phyloP scores from a whole-genome alignment of 1,284 basidiomycete genomes.

The Trichosporon coremiiforme region DNA sequence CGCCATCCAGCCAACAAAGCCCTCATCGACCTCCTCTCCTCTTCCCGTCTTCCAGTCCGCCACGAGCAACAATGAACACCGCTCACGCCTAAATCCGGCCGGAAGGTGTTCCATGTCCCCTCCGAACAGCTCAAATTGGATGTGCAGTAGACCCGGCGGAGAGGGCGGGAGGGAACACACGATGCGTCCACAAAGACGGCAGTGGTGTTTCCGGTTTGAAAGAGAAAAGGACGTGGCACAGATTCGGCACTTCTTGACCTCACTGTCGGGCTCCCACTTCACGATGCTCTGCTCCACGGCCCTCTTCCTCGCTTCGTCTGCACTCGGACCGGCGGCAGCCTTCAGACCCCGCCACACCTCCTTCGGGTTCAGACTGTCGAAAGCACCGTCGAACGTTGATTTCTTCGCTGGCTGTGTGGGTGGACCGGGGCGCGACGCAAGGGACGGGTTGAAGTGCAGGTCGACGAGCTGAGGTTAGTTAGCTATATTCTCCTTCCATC shows the following conservation, averaged over 20 bases:
- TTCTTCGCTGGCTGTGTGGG: not conserved
- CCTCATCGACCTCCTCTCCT: slow-evolving; percentile 82
- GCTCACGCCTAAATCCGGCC: slow-evolving; percentile 62
- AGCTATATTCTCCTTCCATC: too few relatives aligned
- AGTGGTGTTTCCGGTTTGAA: slow-evolving; percentile 94
- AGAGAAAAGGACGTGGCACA: slow-evolving; percentile 85
- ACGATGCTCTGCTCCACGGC: slow-evolving; percentile 89
- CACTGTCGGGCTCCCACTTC: slow-evolving; percentile 86
- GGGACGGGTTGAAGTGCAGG: slow-evolving; percentile 70
- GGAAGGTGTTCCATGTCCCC: slow-evolving; percentile 37
- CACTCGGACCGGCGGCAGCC: slow-evolving; percentile 64
- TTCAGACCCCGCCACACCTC: slow-evolving; percentile 59
- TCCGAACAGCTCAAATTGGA: slow-evolving; percentile 52
- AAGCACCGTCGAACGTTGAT: slow-evolving; percentile 24
- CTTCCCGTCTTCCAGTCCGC: slow-evolving; percentile 71
- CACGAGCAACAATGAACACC: slow-evolving; percentile 77
- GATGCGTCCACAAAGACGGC: slow-evolving; percentile 87
- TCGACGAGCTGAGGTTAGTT: slow-evolving; percentile 62
- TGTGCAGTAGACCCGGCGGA: slow-evolving; percentile 57
- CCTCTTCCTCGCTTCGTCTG: slow-evolving; percentile 57
- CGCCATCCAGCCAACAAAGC: slow-evolving; percentile 69
- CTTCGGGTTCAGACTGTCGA: slow-evolving; percentile 52
- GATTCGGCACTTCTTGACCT: slow-evolving; percentile 75
- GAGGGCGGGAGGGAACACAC: slow-evolving; percentile 88
- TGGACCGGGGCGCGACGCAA: not conserved